Base-by-base conservation (phyloP, 768 basidiomycete genomes). In the Boletus insuetus region DNA sequence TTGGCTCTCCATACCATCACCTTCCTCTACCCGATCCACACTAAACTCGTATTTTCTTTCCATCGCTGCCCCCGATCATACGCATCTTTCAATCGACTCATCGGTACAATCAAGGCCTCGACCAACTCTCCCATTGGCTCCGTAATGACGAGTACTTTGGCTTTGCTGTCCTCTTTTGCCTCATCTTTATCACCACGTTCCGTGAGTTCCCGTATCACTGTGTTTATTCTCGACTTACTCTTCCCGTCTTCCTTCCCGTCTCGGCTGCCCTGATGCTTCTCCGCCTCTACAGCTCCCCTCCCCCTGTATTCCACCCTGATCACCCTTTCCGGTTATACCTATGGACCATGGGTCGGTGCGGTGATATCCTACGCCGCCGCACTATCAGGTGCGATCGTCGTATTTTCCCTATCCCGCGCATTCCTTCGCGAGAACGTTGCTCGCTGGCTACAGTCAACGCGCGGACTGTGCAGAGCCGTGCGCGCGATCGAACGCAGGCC, bases 291-390 rank as follows among this genome's bases (percentile, higher is more conserved):
- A 93, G 91, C 94, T 40, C 94, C 94, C 35, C 66, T 97, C 46
- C 94, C 94, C 35, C 77, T 97, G 52, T 97, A 96, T 74, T 94
- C 91, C 62, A 96, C 94, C 0, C 79, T 97, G 73, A 94, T 96
- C 67, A 84, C 92, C 60, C 78, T 97, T 61, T 90, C 92, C 41
- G 94, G 94, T 22, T 96, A 96, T 70, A 93, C 92, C 11, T 94
- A 86, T 66, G 92, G 92, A 49, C 79, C 89, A 20, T 87, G 85
- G 84, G 79, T 79, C 44, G 94, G 94, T 61, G 91, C 91, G 55
- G 73, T 89, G 61, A 83, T 97, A 67, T 94, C 91, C 34, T 97
- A 96, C 72, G 77, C 82, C 54, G 89, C 94, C 11, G 92, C 94
- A 8, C 82, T 97, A 41, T 75, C 82, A 2, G 94, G 94, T 52